Conservation (phyloP, 2,329 filamentous ascomycete species). For the Paracorniculantispora psalliotae region DNA sequence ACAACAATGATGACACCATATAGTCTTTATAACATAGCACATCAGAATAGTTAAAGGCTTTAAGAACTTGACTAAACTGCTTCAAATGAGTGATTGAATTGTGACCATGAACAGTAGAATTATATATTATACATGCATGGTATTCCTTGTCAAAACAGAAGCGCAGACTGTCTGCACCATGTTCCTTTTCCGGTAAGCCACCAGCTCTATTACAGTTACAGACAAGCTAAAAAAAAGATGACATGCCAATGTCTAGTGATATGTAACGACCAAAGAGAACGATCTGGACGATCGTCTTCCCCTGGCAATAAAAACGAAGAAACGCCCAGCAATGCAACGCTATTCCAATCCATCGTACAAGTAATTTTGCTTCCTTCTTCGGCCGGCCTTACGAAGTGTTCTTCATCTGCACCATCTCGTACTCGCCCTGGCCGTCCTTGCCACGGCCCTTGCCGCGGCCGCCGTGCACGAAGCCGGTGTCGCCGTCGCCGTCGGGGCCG, state of each 20-base stretch:
- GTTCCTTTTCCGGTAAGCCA: neutral
- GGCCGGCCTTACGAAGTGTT: conserved; percentile 5
- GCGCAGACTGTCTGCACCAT: too few species aligned
- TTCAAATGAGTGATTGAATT: neutral
- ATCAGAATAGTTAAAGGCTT: neutral
- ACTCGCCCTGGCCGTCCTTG: conserved; percentile 52
- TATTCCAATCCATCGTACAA: conserved; percentile 18
- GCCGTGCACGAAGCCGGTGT: conserved; percentile 46
- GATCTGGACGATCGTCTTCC: too few species aligned
- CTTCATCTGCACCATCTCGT: conserved; percentile 60
- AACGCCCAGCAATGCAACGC: conserved; percentile 33
- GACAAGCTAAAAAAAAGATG: neutral
- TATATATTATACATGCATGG: neutral
- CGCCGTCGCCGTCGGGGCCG: conserved; percentile 35
- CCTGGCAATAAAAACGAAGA: conserved; percentile 12
- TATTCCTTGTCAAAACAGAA: neutral
- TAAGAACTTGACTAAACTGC: neutral
- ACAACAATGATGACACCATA: too few species aligned
- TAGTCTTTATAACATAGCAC: neutral
- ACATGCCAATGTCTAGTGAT: conserved; percentile 3
- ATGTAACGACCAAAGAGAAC: neutral
- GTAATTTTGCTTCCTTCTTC: too few species aligned
- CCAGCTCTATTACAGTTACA: conserved; percentile 2
- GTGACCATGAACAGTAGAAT: neutral
- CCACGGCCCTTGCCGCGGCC: conserved; percentile 45